These are phyloP conservation scores for Fraxinus excelsior DNA, from an alignment of 257 asterid genomes.

Conservation along the genomic window DNA sequence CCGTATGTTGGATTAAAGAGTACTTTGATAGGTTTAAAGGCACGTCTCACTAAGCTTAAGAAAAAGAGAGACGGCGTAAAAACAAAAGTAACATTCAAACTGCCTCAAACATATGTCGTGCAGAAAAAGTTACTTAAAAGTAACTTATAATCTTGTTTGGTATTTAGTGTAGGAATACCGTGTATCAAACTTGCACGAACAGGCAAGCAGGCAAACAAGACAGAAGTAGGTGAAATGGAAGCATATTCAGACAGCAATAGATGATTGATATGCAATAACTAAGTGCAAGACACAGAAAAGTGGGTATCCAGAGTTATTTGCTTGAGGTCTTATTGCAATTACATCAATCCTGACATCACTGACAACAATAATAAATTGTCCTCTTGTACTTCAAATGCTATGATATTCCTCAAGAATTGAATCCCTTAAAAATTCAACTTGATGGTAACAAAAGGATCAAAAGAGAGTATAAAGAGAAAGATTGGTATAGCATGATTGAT, in stretches of 20 bases:
- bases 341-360: constrained; percentile 49
- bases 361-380: constrained; percentile 22
- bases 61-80: too few species aligned
- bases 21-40: not conserved
- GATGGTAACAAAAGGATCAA: constrained; percentile 19
- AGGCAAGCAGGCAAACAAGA: constrained; percentile 8
- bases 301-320: constrained; percentile 23
- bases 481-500: constrained; percentile 7
- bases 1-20: not conserved
- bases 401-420: constrained; percentile 32
- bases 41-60: not conserved
- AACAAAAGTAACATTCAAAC: too few species aligned
- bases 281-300: constrained; percentile 3
- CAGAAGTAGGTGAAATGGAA: constrained; percentile 30
- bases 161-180: not conserved
- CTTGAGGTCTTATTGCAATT: constrained; percentile 20
- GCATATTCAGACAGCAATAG: constrained; percentile 22
- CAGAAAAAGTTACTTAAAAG: too few species aligned
- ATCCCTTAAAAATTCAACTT: constrained; percentile 26
- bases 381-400: constrained; percentile 14
- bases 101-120: too few species aligned
- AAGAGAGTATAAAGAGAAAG: constrained; percentile 23
- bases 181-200: not conserved
- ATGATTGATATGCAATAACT: constrained; percentile 13
- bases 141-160: too few species aligned